A percentile compares a stretch with the other conserved stretches of the same genome.
Conservation (phyloP, 2,329 filamentous ascomycete genomes). For the Colletotrichum nymphaeae region DNA sequence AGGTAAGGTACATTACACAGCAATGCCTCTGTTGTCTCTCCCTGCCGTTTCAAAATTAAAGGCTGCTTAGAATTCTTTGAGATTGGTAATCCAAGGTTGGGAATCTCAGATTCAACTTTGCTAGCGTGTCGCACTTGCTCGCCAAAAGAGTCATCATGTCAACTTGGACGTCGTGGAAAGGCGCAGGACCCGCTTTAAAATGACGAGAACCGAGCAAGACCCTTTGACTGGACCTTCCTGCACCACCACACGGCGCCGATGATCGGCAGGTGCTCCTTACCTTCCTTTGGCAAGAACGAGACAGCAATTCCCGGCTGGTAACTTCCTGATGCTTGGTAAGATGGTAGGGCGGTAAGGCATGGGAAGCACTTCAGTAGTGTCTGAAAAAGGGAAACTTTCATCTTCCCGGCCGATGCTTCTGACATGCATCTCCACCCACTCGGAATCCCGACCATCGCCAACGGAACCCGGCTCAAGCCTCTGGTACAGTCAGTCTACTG, state of each 20-base stretch:
- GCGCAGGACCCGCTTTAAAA: constrained; percentile 12
- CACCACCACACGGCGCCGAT: constrained; percentile 8
- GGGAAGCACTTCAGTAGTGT: not conserved
- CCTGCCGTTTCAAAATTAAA: not conserved
- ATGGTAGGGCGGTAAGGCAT: no score
- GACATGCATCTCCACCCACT: not conserved
- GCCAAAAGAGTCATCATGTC: constrained; percentile 27
- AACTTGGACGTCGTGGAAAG: constrained; percentile 19
- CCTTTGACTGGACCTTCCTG: constrained; percentile 9
- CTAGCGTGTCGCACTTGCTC: constrained; percentile 14
- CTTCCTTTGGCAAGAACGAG: not conserved
- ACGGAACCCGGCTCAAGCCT: not conserved
- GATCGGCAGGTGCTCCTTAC: constrained; percentile 10
- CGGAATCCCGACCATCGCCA: not conserved
- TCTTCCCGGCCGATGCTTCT: not conserved
- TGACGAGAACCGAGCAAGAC: not conserved
- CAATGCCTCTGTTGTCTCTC: not conserved
- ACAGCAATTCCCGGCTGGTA: not conserved
- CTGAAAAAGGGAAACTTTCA: constrained; percentile 5
- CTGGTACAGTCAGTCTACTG: not conserved
- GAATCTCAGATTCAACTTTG: not conserved
- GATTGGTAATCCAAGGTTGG: constrained; percentile 20
- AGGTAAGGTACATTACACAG: not conserved
- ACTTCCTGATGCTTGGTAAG: not conserved
- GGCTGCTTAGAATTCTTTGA: not conserved